Conservation (phyloP, 148 eudicot genomes). For the Rhododendron vialii region DNA sequence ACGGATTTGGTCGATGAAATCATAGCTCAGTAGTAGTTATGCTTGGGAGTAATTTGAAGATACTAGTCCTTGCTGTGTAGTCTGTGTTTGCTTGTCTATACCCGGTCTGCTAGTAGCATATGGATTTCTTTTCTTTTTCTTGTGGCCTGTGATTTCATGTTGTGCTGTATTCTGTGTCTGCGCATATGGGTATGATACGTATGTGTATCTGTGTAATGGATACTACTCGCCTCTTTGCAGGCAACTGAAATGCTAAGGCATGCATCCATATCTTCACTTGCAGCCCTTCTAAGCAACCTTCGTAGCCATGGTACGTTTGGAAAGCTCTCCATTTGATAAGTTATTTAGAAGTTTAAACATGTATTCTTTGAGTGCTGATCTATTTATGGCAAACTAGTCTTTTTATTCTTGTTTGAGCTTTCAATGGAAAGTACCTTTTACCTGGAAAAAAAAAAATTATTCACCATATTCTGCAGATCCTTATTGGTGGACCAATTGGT, state of each 20-base stretch:
- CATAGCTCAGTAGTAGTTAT: neutral
- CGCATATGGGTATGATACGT: neutral
- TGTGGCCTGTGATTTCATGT: neutral
- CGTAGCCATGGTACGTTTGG: constrained; percentile 60
- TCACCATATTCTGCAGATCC: neutral
- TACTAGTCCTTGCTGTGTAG: neutral
- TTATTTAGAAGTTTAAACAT: neutral
- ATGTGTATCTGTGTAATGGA: neutral
- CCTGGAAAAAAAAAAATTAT: neutral
- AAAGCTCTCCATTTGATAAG: neutral
- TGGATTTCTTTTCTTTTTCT: neutral
- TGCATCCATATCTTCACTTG: constrained; percentile 48
- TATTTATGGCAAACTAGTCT: neutral
- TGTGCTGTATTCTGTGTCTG: neutral
- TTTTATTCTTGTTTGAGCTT: neutral
- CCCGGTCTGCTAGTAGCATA: neutral
- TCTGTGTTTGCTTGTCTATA: neutral
- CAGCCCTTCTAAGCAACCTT: constrained; percentile 56
- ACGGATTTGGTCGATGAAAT: neutral
- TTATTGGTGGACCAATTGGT: neutral
- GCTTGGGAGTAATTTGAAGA: neutral
- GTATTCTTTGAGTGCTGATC: neutral
- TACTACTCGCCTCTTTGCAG: constrained; percentile 28
- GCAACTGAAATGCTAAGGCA: constrained; percentile 69
- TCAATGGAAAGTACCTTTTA: neutral